These are phyloP conservation scores for Phaeosphaeria sp. DNA, from an alignment of 2,329 filamentous ascomycete species.

Conservation along the genomic window DNA sequence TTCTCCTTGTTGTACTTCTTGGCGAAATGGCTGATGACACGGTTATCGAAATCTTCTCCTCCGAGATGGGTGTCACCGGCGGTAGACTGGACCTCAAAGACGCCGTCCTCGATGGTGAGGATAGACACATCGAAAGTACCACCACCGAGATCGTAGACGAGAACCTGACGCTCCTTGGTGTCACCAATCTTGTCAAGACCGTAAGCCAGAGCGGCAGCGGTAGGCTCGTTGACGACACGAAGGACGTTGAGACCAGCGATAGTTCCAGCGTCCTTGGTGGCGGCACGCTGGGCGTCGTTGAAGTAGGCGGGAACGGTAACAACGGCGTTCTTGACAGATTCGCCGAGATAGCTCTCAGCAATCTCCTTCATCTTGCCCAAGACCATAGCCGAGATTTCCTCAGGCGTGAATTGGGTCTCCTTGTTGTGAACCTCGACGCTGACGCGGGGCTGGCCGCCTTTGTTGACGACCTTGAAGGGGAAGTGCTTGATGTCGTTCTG, in stretches of 20 bases:
- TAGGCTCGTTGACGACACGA: constrained; percentile 96
- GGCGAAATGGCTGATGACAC: constrained; percentile 93
- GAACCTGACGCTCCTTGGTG: constrained; percentile 48
- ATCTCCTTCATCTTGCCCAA: constrained; percentile 75
- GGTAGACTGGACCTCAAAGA: constrained; percentile 93
- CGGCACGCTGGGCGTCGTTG: constrained; percentile 97
- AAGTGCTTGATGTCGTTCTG: constrained; percentile 97
- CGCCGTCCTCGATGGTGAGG: constrained; percentile 85
- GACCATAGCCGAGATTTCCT: constrained; percentile 83
- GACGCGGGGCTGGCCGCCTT: constrained; percentile 88
- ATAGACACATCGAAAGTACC: constrained; percentile 64
- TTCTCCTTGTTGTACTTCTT: constrained; percentile 99
- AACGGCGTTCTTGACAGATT: constrained; percentile 85
- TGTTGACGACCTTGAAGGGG: constrained; percentile 91
- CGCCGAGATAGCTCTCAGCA: constrained; percentile 78
- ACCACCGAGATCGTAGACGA: constrained; percentile 53
- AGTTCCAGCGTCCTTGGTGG: constrained; percentile 91
- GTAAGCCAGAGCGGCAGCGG: constrained; percentile 93
- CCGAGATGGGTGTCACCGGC: constrained; percentile 96
- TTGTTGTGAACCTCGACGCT: constrained; percentile 72
- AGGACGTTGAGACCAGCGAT: constrained; percentile 95
- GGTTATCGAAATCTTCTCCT: constrained; percentile 99
- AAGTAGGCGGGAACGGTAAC: constrained; percentile 97
- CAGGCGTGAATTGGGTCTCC: constrained; percentile 77
- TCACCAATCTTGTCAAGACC: constrained; percentile 65